A percentile compares a stretch with the other conserved stretches of the same genome.
phyloP scores from a whole-genome alignment of 2,329 filamentous ascomycete genomes.

The Cytospora schulzeri region DNA sequence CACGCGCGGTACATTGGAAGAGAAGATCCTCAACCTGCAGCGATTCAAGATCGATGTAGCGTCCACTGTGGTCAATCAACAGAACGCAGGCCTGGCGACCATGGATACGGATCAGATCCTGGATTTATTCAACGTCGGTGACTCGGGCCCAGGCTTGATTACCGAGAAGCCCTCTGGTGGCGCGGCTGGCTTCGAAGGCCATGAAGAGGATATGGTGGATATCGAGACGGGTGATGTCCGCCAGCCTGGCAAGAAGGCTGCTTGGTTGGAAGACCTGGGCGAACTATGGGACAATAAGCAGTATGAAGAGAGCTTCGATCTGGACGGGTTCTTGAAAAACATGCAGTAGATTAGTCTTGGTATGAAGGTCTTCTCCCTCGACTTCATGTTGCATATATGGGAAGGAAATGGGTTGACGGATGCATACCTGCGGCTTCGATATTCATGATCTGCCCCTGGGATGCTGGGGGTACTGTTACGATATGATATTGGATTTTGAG shows the following conservation, averaged over 20 bases:
- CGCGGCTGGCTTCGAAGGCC: conserved; percentile 58
- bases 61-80: conserved; percentile 96
- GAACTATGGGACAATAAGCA: conserved; percentile 97
- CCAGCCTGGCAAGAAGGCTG: conserved; percentile 89
- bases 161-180: conserved; percentile 53
- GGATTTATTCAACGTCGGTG: conserved; percentile 90
- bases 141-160: conserved; percentile 69
- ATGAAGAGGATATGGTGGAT: conserved; percentile 87
- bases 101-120: conserved; percentile 99
- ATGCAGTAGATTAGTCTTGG: conserved; percentile 64
- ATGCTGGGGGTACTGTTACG: conserved; percentile 4
- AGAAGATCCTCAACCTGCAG: conserved; percentile 97
- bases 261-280: conserved; percentile 90
- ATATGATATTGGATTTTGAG: conserved; percentile 6
- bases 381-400: not conserved
- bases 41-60: conserved; percentile 99
- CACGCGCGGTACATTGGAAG: conserved; percentile 91
- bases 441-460: not conserved
- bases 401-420: not conserved
- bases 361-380: not conserved
- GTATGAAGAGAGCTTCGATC: conserved; percentile 96
- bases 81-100: conserved; percentile 88
- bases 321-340: conserved; percentile 91
- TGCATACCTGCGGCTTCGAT: conserved; percentile 4
- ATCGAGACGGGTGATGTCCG: conserved; percentile 88